Evolutionary conservation across 1,284 basidiomycete genomes (phyloP).

Genomic region (Ganoderma meredithae): DNA sequence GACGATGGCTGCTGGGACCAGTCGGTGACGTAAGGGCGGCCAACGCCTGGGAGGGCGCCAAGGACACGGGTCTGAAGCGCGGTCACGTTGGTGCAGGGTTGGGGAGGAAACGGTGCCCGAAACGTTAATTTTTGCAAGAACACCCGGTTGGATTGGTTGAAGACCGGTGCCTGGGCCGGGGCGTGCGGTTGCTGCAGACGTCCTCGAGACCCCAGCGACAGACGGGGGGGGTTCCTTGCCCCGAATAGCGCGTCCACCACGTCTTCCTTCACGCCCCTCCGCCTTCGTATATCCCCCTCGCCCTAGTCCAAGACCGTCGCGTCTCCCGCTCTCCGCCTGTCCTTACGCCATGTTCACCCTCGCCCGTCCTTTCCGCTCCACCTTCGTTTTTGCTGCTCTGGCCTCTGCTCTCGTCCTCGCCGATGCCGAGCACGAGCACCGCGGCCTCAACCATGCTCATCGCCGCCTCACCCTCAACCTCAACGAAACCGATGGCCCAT

Average conservation of each 20-base stretch:
- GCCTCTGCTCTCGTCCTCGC: constrained; percentile 27
- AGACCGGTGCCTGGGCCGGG: background rate
- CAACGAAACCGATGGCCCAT: constrained; percentile 12
- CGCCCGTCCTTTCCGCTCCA: constrained; percentile 27
- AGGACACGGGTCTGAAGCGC: constrained; percentile 15
- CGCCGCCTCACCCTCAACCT: constrained; percentile 26
- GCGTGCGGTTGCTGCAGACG: background rate
- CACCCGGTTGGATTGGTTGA: background rate
- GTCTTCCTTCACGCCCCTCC: background rate
- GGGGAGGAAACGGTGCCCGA: background rate
- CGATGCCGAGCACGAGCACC: constrained; percentile 21
- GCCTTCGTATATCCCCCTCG: background rate
- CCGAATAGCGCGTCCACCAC: background rate
- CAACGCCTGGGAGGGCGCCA: background rate
- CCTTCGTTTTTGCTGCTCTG: constrained; percentile 27
- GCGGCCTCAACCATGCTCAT: constrained; percentile 14
- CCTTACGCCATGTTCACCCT: constrained; percentile 25
- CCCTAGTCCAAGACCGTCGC: background rate
- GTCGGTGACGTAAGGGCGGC: background rate
- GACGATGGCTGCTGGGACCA: background rate
- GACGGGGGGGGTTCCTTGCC: background rate
- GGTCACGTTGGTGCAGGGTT: constrained; percentile 26
- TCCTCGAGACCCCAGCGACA: background rate
- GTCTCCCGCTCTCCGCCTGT: constrained; percentile 8
- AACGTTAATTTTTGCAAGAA: background rate